These are phyloP conservation scores for Naegleria lovaniensis DNA, from an alignment of 208 protist species.

Conservation along the genomic window DNA sequence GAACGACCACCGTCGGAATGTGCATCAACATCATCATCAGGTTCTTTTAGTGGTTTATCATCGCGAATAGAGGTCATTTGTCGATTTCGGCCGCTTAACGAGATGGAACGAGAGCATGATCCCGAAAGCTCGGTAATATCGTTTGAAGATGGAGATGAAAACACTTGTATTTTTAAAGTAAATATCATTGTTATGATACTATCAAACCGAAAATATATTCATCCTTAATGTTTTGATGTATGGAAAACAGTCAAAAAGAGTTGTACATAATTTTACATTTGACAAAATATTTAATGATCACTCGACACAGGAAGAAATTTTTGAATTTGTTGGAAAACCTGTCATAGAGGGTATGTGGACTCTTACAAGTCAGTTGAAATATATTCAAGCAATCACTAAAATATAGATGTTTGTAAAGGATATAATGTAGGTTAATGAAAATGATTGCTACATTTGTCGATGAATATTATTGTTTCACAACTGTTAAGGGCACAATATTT, in stretches of 20 bases:
- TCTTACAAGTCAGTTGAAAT: not conserved
- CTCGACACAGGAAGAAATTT: slow-evolving; percentile 67
- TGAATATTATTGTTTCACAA: not conserved
- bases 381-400: too few relatives aligned
- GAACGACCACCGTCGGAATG: not conserved
- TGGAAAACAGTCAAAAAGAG: too few relatives aligned
- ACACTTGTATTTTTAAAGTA: not conserved
- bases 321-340: slow-evolving; percentile 61
- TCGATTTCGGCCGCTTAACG: slow-evolving; percentile 17
- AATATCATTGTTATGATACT: not conserved
- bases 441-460: not conserved
- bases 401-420: not conserved
- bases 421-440: not conserved
- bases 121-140: not conserved
- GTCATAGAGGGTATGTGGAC: slow-evolving; percentile 60
- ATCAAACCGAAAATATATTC: not conserved
- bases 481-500: slow-evolving; percentile 55
- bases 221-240: not conserved
- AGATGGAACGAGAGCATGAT: not conserved
- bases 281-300: not conserved
- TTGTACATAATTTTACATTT: not conserved
- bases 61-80: slow-evolving; percentile 5
- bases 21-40: not conserved
- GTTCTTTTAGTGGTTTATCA: not conserved
- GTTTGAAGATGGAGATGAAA: not conserved